Base-by-base conservation (phyloP, 495 filamentous ascomycete species). In the Penicillium arizonense region DNA sequence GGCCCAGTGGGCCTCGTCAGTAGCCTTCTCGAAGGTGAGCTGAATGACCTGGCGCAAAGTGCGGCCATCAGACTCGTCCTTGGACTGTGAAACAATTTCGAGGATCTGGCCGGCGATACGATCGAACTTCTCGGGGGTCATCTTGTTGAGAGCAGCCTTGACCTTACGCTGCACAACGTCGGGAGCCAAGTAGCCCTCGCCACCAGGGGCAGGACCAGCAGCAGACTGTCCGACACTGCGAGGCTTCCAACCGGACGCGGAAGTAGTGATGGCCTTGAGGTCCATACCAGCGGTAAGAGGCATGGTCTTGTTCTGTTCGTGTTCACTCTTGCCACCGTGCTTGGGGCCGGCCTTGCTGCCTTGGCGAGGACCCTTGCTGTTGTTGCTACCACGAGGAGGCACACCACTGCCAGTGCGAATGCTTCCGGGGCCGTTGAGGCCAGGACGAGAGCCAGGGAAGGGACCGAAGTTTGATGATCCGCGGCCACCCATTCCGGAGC, bases 61-160 rank as follows among this genome's bases (percentile, higher is more conserved):
- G 14, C 94, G 87, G 34, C 94, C 94, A 65, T 99, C 95, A 5
- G 81, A 80, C 77, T 99, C 94, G 63, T 93, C 87, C 80, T 95
- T 96, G 30, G 94, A 97, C 65, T 99, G 94, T 9, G 82, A 86
- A 32, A 93, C 90, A 61, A 99, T 97, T 34, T 86, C 82, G 23
- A 97, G 80, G 47, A 99, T 96, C 70, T 97, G 91, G 44, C 89
- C 86, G 16, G 94, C 79, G 52, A 99, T 96, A 77, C 87, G 90
- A 59, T 97, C 91, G 67, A 99, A 99, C 62, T 97, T 97, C 74
- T 97, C 94, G 1, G 94, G 94, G 0, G 94, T 97, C 95, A 99
- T 97, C 87, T 97, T 97, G 82, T 99, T 97, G 59, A 99, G 76
- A 42, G 88, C 88, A 48, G 90, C 89, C 83, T 99, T 99, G 65